Evolutionary conservation across 2,329 filamentous ascomycete genomes (phyloP).

Genomic region (Colletotrichum higginsianum): DNA sequence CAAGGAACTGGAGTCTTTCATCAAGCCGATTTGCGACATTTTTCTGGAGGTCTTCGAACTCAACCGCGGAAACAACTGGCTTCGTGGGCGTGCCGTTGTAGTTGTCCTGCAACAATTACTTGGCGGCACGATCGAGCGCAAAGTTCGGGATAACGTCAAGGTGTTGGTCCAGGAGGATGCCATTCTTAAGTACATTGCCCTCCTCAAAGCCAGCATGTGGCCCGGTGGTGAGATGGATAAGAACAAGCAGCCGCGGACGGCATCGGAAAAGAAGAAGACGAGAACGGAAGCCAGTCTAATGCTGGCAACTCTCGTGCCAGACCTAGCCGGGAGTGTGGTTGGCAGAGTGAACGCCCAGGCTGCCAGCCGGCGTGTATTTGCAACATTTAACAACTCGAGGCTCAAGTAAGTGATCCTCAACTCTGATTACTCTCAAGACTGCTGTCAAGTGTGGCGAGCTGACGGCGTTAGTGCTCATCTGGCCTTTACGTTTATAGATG

Average conservation of each 20-base stretch:
- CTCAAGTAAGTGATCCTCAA: constrained; percentile 78
- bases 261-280: constrained; percentile 82
- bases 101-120: constrained; percentile 96
- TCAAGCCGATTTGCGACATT: constrained; percentile 98
- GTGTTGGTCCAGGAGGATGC: constrained; percentile 83
- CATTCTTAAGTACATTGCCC: constrained; percentile 80
- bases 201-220: constrained; percentile 86
- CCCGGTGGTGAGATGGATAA: constrained; percentile 74
- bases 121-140: constrained; percentile 95
- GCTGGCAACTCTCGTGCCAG: constrained; percentile 90
- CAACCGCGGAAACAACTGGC: constrained; percentile 96
- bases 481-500: constrained; percentile 79
- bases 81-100: constrained; percentile 93
- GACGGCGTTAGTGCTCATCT: constrained; percentile 70
- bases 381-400: constrained; percentile 90
- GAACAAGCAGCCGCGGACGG: constrained; percentile 70
- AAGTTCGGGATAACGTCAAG: constrained; percentile 88
- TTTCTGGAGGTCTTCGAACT: constrained; percentile 97
- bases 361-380: constrained; percentile 89
- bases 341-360: constrained; percentile 92
- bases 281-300: constrained; percentile 90
- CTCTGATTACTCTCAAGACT: constrained; percentile 46
- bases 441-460: constrained; percentile 42
- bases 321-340: constrained; percentile 93
- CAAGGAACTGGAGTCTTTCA: constrained; percentile 91